Evolutionary conservation across 495 filamentous ascomycete genomes (phyloP), one percentile per base, ranked within the genome.

Genomic region (Talaromyces ruber): DNA sequence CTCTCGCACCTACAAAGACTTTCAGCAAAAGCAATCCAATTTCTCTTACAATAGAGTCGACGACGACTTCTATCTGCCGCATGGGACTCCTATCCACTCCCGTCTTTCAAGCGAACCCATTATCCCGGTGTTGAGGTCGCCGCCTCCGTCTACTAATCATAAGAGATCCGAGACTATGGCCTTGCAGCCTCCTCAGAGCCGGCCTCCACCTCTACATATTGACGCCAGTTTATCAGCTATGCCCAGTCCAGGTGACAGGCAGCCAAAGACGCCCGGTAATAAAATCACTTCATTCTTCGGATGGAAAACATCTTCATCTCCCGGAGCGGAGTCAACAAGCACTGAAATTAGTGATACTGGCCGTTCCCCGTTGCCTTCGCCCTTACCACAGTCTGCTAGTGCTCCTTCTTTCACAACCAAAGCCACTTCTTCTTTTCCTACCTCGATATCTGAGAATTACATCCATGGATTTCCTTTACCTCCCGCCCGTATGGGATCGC

Each of bases 201-300:
- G 75, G 51, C 76, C 76, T 39, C 74, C 75, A 32, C 75, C 77
- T 39, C 64, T 80, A 32, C 69, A 74, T 59, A 71, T 80, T 52
- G 72, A 78, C 56, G 62, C 76, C 6, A 68, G 66, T 58, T 59
- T 62, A 22, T 71, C 74, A 18, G 67, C 70, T 16, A 67, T 75
- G 64, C 71, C 76, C 32, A 69, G 62, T 52, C 59, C 67, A 16
- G 56, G 60, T 16, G 75, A 79, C 45, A 71, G 74, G 63, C 70
- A 78, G 63, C 83, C 85, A 11, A 86, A 83, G 63, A 86, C 86
- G 7, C 85, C 86, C 14, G 82, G 78, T 22, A 78, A 79, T 47
- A 86, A 83, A 61, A 81, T 89, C 60, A 86, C 85, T 24, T 85
- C 83, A 16, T 86, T 90, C 71, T 89, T 90, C 64, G 82, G 86